These are phyloP conservation scores for Trametopsis cervina DNA, from an alignment of 768 basidiomycete genomes.

Conservation along the genomic window DNA sequence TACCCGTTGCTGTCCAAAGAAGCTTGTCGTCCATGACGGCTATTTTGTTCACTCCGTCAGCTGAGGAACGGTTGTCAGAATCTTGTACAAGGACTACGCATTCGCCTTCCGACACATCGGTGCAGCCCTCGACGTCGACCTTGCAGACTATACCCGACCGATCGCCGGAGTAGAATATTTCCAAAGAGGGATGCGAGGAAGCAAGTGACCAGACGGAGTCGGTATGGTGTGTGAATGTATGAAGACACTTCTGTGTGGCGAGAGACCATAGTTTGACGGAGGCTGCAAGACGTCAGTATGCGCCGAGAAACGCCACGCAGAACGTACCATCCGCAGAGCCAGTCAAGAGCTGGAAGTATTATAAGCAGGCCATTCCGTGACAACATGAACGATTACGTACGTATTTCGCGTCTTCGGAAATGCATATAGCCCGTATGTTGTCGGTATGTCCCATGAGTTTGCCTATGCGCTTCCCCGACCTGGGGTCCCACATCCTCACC, in stretches of 20 bases:
- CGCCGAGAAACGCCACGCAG: too few species aligned
- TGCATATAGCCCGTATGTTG: conserved; percentile 84
- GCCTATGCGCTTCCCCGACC: conserved; percentile 70
- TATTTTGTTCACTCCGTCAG: conserved; percentile 77
- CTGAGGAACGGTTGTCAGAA: conserved; percentile 32
- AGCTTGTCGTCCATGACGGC: conserved; percentile 75
- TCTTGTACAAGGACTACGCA: conserved; percentile 80
- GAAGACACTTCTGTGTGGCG: conserved; percentile 78
- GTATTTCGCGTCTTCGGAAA: conserved; percentile 88
- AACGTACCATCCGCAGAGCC: conserved; percentile 67
- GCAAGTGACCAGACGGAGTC: conserved; percentile 93
- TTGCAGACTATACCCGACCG: conserved; percentile 83
- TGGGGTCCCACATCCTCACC: conserved; percentile 89
- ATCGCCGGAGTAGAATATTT: conserved; percentile 93
- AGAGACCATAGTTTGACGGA: conserved; percentile 96
- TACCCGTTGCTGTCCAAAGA: conserved; percentile 87
- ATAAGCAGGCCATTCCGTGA: conserved; percentile 6
- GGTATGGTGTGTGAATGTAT: conserved; percentile 94
- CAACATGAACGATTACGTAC: conserved; percentile 38
- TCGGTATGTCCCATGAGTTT: conserved; percentile 97
- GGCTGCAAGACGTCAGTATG: too few species aligned
- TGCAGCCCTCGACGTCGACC: conserved; percentile 82
- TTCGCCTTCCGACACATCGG: conserved; percentile 82
- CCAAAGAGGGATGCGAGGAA: conserved; percentile 81
- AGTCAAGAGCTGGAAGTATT: conserved; percentile 55